Conservation (phyloP, 495 filamentous ascomycete species). For the Aspergillus bertholletiae region DNA sequence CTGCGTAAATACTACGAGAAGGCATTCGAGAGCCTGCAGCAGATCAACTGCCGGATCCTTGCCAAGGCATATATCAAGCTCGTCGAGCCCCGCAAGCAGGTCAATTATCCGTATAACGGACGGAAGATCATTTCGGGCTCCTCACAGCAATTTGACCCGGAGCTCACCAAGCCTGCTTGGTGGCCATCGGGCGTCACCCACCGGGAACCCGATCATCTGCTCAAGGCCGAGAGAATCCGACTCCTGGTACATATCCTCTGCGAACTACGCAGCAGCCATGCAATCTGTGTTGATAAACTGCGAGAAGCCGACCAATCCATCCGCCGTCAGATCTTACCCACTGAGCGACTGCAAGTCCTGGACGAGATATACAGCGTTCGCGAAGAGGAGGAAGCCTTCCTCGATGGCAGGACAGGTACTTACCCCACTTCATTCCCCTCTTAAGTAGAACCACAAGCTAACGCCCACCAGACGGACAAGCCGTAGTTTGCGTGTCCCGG, state of each 20-base stretch:
- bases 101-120: conserved; percentile 73
- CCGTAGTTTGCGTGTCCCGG: conserved; percentile 27
- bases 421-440: neutral
- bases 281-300: conserved; percentile 31
- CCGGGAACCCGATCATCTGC: conserved; percentile 76
- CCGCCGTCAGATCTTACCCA: conserved; percentile 36
- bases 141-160: conserved; percentile 35
- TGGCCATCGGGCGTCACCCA: conserved; percentile 69
- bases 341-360: conserved; percentile 40
- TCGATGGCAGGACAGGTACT: conserved; percentile 55
- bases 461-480: conserved; percentile 10
- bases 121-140: conserved; percentile 37
- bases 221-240: conserved; percentile 60
- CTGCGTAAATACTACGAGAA: conserved; percentile 59
- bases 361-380: conserved; percentile 66
- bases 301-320: conserved; percentile 42
- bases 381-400: conserved; percentile 56
- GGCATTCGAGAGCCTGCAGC: conserved; percentile 65
- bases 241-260: conserved; percentile 60
- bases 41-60: conserved; percentile 63
- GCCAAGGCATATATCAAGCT: conserved; percentile 77
- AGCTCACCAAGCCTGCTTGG: conserved; percentile 61
- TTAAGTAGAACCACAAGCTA: neutral
- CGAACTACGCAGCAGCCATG: conserved; percentile 35
- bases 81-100: conserved; percentile 82